Evolutionary conservation across 768 basidiomycete genomes (phyloP), one percentile per base, ranked within the genome.

Genomic region (Mycena vitilis): DNA sequence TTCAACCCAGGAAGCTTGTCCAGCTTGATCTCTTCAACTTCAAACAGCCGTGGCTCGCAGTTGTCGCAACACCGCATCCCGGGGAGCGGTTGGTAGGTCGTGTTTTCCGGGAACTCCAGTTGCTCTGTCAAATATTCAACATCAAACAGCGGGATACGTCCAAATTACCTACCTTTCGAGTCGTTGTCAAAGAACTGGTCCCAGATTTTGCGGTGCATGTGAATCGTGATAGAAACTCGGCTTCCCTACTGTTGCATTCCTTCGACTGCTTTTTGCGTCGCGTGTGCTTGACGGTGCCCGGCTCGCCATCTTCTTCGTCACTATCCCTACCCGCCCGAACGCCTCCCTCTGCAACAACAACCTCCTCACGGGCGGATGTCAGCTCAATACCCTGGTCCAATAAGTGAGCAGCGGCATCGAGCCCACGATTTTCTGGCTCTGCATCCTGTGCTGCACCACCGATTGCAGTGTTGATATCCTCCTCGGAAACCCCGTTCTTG

Each of bases 401-500:
- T 34, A 61, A 30, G 3, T 51, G 23, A 1, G 40, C 51, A 44
- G 42, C 40, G 0, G n/a, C n/a, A 23, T 63, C 61, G 9, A 44
- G 36, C 37, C 49, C 61, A 2, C 62, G 52, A 23, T 55, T 55
- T 37, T 63, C 53, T 23, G 62, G 47, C 20, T 63, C 62, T 9
- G 42, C 52, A 37, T 54, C 53, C 30, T 54, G 10, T 18, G 62
- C 15, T 18, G 62, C 53, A 5, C 4, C 20, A 5, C 13, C n/a
- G 23, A 54, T 13, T n/a, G 52, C 25, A 13, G 15, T 3, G 10
- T 47, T 34, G 16, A 55, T 37, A 0, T 63, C 62, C 53, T 12
- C 12, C 16, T 55, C 62, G 4, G 62, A n/a, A 10, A 63, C 30
- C 5, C 69, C 62, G 11, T 67, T 68, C 54, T 71, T 68, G 11